Evolutionary conservation across 2,329 filamentous ascomycete species (phyloP), one percentile per base, ranked within the genome.

Genomic region (Microcyclosporella mali): DNA sequence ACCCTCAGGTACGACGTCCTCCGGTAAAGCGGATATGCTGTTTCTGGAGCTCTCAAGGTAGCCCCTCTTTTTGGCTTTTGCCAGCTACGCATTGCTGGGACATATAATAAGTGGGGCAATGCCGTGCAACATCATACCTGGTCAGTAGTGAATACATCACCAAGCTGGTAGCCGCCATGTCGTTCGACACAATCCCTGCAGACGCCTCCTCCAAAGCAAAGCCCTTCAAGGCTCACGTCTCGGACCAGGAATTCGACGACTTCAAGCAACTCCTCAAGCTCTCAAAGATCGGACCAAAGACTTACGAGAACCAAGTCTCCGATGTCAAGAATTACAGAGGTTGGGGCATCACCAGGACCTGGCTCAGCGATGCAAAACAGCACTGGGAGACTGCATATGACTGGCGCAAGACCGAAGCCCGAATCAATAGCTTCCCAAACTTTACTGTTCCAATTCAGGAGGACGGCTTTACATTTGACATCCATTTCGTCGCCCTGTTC

Each of bases 401-500:
- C 55, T 77, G 73, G 74, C 70, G 67, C 10, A 55, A 58, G 30
- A 55, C 55, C 46, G 70, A 68, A 53, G 56, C 58, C 14, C 52
- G 56, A 12, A 69, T 75, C 51, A 77, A 77, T 52, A 65, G 60
- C 10, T 71, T 72, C 33, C 73, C 73, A 2, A 72, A 77, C 46
- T 78, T 69, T 61, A 72, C 60, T 2, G 59, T 64, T 0, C 48
- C 60, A 1, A 62, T 77, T 38, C 61, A 65, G 9, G 58, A 40
- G 11, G 42, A 60, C 4, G 61, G 62, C 14, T 47, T 50, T 9
- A 53, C 50, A 1, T 64, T 70, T 42, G 56, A 65, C 3, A 62
- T 79, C 31, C 75, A 79, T 52, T 80, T 80, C 52, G 56, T 67
- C 1, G 76, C 69, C 0, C 61, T 80, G 0, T 80, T 79, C 36